phyloP scores from a whole-genome alignment of 768 basidiomycete genomes.

The Naematelia aurantialba region DNA sequence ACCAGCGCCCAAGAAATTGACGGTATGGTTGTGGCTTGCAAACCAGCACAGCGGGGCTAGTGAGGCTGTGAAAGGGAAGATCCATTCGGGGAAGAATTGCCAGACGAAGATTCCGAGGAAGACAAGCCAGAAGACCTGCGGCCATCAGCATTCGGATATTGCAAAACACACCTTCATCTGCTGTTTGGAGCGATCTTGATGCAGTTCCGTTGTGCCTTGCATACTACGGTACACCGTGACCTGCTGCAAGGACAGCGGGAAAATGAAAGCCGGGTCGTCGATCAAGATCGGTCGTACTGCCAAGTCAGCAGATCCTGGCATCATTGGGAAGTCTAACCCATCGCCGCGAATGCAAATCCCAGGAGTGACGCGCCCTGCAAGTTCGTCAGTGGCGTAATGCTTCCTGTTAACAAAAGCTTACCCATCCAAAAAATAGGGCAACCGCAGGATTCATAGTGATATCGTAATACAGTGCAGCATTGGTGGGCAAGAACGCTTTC shows the following conservation, averaged over 20 bases:
- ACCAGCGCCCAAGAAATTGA: slow-evolving; percentile 17
- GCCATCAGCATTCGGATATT: slow-evolving; percentile 1
- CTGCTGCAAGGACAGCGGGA: slow-evolving; percentile 15
- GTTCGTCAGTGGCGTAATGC: background rate
- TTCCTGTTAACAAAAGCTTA: background rate
- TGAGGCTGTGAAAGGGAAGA: slow-evolving; percentile 11
- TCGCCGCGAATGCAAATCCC: slow-evolving; percentile 9
- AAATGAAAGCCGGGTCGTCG: slow-evolving; percentile 15
- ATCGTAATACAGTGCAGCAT: slow-evolving; percentile 14
- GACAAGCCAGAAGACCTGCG: slow-evolving; percentile 13
- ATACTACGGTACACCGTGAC: slow-evolving; percentile 14
- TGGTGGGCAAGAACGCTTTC: slow-evolving; percentile 10
- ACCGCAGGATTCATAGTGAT: slow-evolving; percentile 16
- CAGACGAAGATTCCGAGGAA: slow-evolving; percentile 14
- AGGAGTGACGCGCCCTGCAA: slow-evolving; percentile 9
- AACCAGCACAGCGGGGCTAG: slow-evolving; percentile 16
- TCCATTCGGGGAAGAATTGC: slow-evolving; percentile 15
- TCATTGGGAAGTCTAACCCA: slow-evolving; percentile 2
- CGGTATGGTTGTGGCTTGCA: slow-evolving; percentile 7
- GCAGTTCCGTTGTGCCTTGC: slow-evolving; percentile 11
- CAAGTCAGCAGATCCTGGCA: background rate
- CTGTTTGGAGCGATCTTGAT: background rate
- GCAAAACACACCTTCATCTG: background rate
- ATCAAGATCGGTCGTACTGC: slow-evolving; percentile 10
- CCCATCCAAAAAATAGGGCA: slow-evolving; percentile 17